Base-by-base conservation (phyloP, 192 early-diverging fungal genomes). In the Entophlyctis luteolus region DNA sequence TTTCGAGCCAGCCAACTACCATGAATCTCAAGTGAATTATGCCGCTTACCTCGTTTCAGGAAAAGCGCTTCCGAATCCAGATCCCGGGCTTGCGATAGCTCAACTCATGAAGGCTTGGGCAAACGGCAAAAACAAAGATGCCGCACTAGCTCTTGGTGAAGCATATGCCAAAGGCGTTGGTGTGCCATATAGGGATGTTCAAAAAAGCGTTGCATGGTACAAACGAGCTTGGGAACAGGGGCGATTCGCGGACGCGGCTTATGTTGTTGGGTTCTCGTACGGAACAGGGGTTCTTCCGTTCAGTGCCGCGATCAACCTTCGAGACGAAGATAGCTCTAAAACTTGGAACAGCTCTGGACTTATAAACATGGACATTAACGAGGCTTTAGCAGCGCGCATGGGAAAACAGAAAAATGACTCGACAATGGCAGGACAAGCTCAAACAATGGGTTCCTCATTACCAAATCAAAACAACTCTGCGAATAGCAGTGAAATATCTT, bases 121-220 rank as follows among this genome's bases (percentile, higher is more conserved):
- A 18, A 37, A 12, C 14, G 65, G 52, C 12, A 53, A 45, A 23
- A 67, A 67, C 65, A 67, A 67, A 53, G 59, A 71, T 14, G 69
- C 69, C 14, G 48, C 54, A 14, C 50, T 62, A 4, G 69, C 69
- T 14, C 69, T 71, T n/a, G 69, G 59, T 12, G 48, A 71, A 35
- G 54, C 55, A 2, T 71, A 53, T 36, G 49, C 49, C 14, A 60
- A 62, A 37, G 69, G 69, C 22, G 53, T 71, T 12, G 69, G 69
- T 4, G 56, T 60, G n/a, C 48, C 48, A 6, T 20, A 25, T 12
- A 6, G 60, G 36, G 69, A 71, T 48, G 58, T 59, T 10, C 29
- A 50, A 59, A 59, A 60, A 35, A 59, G 58, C 32, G 69, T 62
- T 45, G 42, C 52, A 48, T 71, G 69, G 69, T 68, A 68, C 55